Evolutionary conservation across 2,329 filamentous ascomycete genomes (phyloP), one percentile per base, ranked within the genome.

Genomic region (Colletotrichum destructivum): DNA sequence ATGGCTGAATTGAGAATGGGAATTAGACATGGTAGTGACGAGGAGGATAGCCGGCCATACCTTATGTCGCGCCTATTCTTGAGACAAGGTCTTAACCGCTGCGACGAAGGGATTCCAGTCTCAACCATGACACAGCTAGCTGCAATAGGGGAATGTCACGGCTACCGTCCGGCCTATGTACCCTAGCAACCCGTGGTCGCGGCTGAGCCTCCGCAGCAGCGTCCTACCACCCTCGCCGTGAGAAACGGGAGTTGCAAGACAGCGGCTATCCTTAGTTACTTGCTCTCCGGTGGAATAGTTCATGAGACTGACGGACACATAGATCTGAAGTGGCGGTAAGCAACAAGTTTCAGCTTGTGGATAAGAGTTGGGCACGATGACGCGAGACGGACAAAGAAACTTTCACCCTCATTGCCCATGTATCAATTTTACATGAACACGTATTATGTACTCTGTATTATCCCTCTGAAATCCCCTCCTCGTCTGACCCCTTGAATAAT

Each of bases 1-100:
- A 55, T 61, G 49, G 62, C 67, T 66, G 62, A 47, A 66, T 47
- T 70, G 55, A 55, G 62, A 13, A 47, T 42, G 47, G 49, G 62
- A 13, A 47, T 42, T 9, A 40, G 21, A 31, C 40, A 49, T 44
- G 63, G 56, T 42, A 42, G 62, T 26, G 61, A 23, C 55, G 18
- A 60, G 31, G 6, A 51, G 18, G 66, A 54, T 66, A 26, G 61
- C 16, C 52, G n/a, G 35, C 54, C 46, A 40, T 60, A 11, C 47
- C 66, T 47, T 38, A 40, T 46, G 38, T 59, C 38, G 23, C 46
- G 44, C 46, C 57, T 16, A 35, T 59, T 69, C 66, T 38, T 38
- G 62, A 69, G 66, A 69, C 66, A 66, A 31, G 38, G 38, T 26
- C 38, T 44, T 31, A 47, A 31, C 62, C 26, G 40, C 40, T 31